Conservation (phyloP, 163 green algal genomes). For the Scenedesmus sp. region DNA sequence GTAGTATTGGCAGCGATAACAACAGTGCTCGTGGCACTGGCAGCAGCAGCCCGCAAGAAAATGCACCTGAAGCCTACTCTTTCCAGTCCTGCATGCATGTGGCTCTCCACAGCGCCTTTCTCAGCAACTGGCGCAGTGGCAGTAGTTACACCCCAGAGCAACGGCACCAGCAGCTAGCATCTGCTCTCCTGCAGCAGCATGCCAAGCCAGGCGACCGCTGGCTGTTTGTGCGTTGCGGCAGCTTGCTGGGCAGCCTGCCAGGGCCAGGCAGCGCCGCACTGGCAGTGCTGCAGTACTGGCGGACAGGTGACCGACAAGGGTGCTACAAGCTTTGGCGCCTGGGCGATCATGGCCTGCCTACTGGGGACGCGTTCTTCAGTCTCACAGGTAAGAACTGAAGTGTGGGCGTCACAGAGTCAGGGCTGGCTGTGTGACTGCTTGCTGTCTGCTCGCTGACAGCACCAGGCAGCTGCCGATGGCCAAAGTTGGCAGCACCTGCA, state of each 20-base stretch:
- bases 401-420: too few species aligned
- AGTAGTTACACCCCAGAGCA: not conserved
- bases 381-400: not conserved
- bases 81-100: not conserved
- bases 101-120: not conserved
- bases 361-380: not conserved
- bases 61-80: not conserved
- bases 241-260: not conserved
- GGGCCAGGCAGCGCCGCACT: not conserved
- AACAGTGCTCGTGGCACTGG: not conserved
- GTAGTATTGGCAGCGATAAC: not conserved
- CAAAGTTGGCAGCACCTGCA: too few species aligned
- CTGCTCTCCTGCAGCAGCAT: not conserved
- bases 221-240: not conserved
- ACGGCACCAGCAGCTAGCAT: not conserved
- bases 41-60: not conserved
- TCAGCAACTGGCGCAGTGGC: not conserved
- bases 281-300: not conserved
- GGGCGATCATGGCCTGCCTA: not conserved
- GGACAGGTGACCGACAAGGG: not conserved
- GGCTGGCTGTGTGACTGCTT: too few species aligned
- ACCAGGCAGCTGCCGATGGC: too few species aligned
- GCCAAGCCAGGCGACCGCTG: not conserved
- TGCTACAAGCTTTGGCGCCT: not conserved
- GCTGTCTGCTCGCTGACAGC: too few species aligned